Evolutionary conservation across 352 stramenopile genomes (phyloP).

Genomic region (Globisporangium takayamanum): DNA sequence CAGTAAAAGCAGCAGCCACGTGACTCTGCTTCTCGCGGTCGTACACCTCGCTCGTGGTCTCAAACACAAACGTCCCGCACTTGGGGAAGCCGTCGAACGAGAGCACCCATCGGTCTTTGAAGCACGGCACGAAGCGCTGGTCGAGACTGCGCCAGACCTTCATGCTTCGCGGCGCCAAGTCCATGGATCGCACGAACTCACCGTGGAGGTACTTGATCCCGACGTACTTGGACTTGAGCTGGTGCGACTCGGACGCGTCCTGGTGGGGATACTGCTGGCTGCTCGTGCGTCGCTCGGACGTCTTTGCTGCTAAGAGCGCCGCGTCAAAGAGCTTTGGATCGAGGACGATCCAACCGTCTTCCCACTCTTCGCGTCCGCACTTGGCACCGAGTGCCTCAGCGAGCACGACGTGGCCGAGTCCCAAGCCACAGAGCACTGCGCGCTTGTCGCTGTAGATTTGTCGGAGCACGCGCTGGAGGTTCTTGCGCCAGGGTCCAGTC

Average conservation of each 20-base stretch:
- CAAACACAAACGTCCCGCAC: constrained; percentile 21
- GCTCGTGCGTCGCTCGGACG: neutral
- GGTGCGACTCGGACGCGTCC: too few relatives aligned
- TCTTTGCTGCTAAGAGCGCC: neutral
- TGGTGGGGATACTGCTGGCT: neutral
- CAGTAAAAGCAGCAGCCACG: neutral
- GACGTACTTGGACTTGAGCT: constrained; percentile 7
- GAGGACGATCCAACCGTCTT: constrained; percentile 21
- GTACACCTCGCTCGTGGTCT: constrained; percentile 22
- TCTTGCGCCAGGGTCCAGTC: constrained; percentile 12
- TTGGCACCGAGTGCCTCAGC: constrained; percentile 17
- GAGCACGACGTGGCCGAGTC: constrained; percentile 27
- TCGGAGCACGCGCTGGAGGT: constrained; percentile 21
- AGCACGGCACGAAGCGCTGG: constrained; percentile 16
- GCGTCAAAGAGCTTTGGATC: constrained; percentile 12
- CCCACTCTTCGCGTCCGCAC: constrained; percentile 10
- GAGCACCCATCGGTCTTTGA: constrained; percentile 13
- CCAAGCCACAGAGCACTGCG: constrained; percentile 18
- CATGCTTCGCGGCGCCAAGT: constrained; percentile 8
- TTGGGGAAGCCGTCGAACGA: constrained; percentile 22
- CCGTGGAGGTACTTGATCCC: constrained; percentile 23
- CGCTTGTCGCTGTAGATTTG: constrained; percentile 20
- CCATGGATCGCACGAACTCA: constrained; percentile 19
- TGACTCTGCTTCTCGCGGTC: constrained; percentile 12
- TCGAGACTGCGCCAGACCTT: constrained; percentile 16